Evolutionary conservation across 202 grass and related monocot genomes (phyloP).

Genomic region (Setaria viridis): DNA sequence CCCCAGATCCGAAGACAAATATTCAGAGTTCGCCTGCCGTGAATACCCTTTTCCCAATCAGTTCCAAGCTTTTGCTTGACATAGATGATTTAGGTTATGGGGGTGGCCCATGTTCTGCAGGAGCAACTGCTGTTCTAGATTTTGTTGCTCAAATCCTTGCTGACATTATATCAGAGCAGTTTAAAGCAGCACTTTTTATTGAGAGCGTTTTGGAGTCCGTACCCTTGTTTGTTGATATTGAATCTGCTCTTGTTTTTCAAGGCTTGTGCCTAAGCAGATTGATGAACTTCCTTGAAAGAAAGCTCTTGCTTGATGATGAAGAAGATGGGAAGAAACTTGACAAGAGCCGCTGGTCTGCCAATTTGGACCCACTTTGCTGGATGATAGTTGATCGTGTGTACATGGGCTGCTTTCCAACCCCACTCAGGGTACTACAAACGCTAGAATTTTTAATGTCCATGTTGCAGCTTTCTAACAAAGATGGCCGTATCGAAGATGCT

Average conservation of each 20-base stretch:
- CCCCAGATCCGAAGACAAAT: conserved; percentile 67
- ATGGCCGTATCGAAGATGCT: conserved; percentile 93
- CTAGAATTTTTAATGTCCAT: conserved; percentile 97
- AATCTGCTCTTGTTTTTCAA: conserved; percentile 92
- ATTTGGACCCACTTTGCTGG: conserved; percentile 96
- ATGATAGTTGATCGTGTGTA: conserved; percentile 96
- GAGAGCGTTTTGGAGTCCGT: conserved; percentile 86
- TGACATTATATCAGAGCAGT: conserved; percentile 87
- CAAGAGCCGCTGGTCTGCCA: conserved; percentile 89
- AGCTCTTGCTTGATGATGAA: conserved; percentile 91
- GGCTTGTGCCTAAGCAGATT: conserved; percentile 96
- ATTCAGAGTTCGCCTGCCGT: conserved; percentile 63
- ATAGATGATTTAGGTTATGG: conserved; percentile 98
- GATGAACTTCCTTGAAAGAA: conserved; percentile 98
- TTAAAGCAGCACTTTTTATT: conserved; percentile 85
- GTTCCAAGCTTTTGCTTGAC: conserved; percentile 80
- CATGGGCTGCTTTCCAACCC: conserved; percentile 92
- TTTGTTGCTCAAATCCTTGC: conserved; percentile 96
- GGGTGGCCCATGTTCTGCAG: conserved; percentile 94
- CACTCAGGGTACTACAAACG: conserved; percentile 78
- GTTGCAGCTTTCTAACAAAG: conserved; percentile 96
- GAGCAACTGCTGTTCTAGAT: conserved; percentile 96
- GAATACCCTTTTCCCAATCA: conserved; percentile 83
- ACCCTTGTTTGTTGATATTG: conserved; percentile 89
- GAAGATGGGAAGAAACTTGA: conserved; percentile 93